phyloP scores from a whole-genome alignment of 495 filamentous ascomycete species.

The Podospora anserina region DNA sequence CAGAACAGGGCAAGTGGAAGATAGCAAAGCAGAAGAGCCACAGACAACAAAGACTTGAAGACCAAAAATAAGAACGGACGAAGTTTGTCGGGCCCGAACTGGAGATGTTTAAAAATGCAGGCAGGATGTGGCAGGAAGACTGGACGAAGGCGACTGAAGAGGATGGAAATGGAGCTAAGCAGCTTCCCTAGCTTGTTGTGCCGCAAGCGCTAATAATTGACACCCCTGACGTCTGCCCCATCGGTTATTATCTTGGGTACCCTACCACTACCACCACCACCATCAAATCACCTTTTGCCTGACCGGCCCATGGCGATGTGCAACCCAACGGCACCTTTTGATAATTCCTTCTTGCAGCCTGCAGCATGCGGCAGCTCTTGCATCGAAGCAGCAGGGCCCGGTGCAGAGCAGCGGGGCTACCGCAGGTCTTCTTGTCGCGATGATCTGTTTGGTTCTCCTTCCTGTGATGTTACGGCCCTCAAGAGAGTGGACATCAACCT shows the following conservation, averaged over 20 bases:
- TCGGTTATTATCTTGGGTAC: not conserved
- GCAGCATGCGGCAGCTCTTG: not conserved
- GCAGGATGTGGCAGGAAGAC: not conserved
- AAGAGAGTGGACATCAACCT: not conserved
- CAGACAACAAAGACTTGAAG: not conserved
- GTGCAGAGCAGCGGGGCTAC: not conserved
- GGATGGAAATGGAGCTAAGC: not conserved
- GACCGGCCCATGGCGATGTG: not conserved
- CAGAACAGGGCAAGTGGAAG: not conserved
- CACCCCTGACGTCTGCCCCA: not conserved
- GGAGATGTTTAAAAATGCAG: not conserved
- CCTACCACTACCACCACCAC: not conserved
- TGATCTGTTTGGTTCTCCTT: not conserved
- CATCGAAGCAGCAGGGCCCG: not conserved
- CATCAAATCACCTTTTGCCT: not conserved
- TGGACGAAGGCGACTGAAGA: not conserved
- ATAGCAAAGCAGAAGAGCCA: not conserved
- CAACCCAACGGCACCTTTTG: not conserved
- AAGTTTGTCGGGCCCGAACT: not conserved
- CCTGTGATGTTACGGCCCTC: not conserved
- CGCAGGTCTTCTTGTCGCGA: not conserved
- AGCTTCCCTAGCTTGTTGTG: not conserved
- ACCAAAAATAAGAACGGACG: not conserved
- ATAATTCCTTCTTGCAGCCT: slow-evolving; percentile 6
- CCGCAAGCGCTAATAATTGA: not conserved